phyloP scores from a whole-genome alignment of 768 basidiomycete genomes.

The Lactarius pseudohatsudake region DNA sequence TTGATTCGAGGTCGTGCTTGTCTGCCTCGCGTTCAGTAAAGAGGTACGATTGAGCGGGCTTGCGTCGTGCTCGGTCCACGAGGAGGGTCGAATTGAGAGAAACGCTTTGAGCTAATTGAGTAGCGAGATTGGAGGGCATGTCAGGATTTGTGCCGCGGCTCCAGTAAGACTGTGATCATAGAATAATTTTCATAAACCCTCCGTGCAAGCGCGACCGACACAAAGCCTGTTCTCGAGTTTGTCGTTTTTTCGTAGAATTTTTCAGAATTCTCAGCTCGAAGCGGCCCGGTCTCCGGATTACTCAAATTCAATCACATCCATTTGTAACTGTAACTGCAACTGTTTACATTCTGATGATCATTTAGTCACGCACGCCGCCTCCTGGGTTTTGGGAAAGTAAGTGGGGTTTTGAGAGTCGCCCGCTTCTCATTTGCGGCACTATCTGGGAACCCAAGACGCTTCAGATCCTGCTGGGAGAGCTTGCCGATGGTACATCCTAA shows the following conservation, averaged over 20 bases:
- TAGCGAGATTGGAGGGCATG: constrained; percentile 74
- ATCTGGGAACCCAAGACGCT: constrained; percentile 64
- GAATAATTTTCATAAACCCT: background rate
- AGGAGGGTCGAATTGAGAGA: constrained; percentile 79
- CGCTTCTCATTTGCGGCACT: constrained; percentile 62
- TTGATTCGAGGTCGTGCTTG: constrained; percentile 82
- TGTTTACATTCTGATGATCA: background rate
- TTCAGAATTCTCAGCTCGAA: too few relatives aligned
- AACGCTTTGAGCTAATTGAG: constrained; percentile 73
- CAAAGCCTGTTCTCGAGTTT: background rate
- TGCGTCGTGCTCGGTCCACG: constrained; percentile 61
- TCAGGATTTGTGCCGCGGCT: constrained; percentile 2
- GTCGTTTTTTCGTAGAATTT: background rate
- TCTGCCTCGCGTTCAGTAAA: constrained; percentile 82
- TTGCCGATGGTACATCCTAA: constrained; percentile 71
- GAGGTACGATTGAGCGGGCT: constrained; percentile 76
- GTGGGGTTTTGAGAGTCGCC: constrained; percentile 72
- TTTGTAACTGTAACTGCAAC: too few relatives aligned
- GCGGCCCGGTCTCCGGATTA: too few relatives aligned
- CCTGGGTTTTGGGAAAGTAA: constrained; percentile 75
- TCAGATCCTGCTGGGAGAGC: constrained; percentile 60
- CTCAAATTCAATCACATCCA: too few relatives aligned
- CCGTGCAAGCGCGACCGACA: background rate
- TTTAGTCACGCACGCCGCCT: constrained; percentile 34
- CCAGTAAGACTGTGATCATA: constrained; percentile 5